Base-by-base conservation (phyloP, 176 grass and related monocot species). In the Avena sativa region DNA sequence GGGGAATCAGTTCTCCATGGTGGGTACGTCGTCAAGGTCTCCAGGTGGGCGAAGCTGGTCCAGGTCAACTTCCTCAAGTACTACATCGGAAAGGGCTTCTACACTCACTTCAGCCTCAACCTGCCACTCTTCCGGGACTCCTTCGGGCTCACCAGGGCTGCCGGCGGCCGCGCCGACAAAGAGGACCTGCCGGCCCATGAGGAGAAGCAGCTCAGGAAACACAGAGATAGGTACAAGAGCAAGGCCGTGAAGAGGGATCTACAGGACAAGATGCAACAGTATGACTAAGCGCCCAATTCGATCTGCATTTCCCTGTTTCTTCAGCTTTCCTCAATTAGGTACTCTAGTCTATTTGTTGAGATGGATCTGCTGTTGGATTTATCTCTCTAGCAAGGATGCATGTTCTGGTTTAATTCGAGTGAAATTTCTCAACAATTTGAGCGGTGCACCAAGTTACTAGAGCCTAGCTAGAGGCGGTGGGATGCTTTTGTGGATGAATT, bases 51-150 rank as follows among this genome's bases (percentile, higher is more conserved):
- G 13, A 67, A 67, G 64, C 64, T 34, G 13, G 28, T 67, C 28
- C 64, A 67, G 64, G 5, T 67, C 64, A 67, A 67, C 13, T 67
- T 67, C 28, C 28, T 67, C 64, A 67, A 34, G 64, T 15, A 16
- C 64, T 67, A 67, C 64, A 67, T 67, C 64, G 64, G 25, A 13
- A 12, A 67, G 5, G 64, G 64, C 64, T 67, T 67, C 64, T 15
- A 67, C 64, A 15, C 28, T 17, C 64, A 67, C 64, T 32, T 67
- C 64, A 5, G 64, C 64, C 28, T 67, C 64, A 67, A 67, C 64
- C 64, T 34, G 64, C 64, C 28, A 8, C 64, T 67, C 28, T 67
- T 67, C 64, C 64, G 64, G 64, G 28, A 67, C 64, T 67, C 64
- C 28, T 15, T 67, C 6, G 64, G 64, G 12, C 64, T 67, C 64